A percentile compares a stretch with the other conserved stretches of the same genome.
phyloP scores from a whole-genome alignment of 176 grass and related monocot genomes.

The Phoenix roebelenii region DNA sequence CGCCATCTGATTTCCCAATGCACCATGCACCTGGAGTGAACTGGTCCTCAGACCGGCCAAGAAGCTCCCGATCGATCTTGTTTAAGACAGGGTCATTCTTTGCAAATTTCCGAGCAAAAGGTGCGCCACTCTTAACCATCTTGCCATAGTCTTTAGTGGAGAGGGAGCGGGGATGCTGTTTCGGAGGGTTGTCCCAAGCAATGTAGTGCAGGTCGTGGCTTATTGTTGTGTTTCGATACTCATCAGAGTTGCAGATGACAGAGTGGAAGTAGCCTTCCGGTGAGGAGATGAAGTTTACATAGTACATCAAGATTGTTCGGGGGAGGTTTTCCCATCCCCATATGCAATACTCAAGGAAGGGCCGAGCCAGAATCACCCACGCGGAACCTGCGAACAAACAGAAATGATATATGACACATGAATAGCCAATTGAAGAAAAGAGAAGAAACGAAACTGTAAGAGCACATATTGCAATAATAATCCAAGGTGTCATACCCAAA shows the following conservation, averaged over 20 bases:
- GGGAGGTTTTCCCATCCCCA: slow-evolving; percentile 91
- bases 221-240: slow-evolving; percentile 52
- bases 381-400: slow-evolving; percentile 53
- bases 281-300: slow-evolving; percentile 82
- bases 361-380: slow-evolving; percentile 75
- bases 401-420: no score
- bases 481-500: no score
- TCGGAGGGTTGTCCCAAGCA: slow-evolving; percentile 80
- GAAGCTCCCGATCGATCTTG: slow-evolving; percentile 61
- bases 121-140: slow-evolving; percentile 64
- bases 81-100: slow-evolving; percentile 75
- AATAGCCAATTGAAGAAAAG: no score
- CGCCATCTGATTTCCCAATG: slow-evolving; percentile 33
- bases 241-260: slow-evolving; percentile 68
- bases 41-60: slow-evolving; percentile 45
- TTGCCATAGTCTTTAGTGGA: slow-evolving; percentile 59
- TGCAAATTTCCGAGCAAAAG: slow-evolving; percentile 86
- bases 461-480: neutral
- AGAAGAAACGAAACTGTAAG: neutral
- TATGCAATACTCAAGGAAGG: slow-evolving; percentile 81
- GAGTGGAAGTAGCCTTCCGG: slow-evolving; percentile 96
- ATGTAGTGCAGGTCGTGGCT: slow-evolving; percentile 85
- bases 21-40: slow-evolving; percentile 88
- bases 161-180: slow-evolving; percentile 67
- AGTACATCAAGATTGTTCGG: slow-evolving; percentile 74